These are phyloP conservation scores for Claviceps africana DNA, from an alignment of 2,329 filamentous ascomycete species.

Conservation along the genomic window DNA sequence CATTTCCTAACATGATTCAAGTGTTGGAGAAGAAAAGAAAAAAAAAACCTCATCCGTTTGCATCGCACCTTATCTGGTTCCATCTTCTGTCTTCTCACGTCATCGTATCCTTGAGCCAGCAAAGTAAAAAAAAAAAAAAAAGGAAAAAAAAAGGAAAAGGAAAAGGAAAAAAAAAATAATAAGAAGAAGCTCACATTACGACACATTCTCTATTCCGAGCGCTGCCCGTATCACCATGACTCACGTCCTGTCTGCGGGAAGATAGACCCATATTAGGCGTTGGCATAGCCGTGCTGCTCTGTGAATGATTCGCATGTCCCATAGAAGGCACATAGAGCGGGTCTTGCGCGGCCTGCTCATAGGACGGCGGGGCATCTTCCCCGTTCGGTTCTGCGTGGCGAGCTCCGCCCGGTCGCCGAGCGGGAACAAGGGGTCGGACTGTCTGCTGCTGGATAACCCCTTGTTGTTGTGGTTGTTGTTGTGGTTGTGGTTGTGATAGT, in stretches of 20 bases:
- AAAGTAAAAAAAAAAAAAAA: not conserved
- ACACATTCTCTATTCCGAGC: constrained; percentile 25
- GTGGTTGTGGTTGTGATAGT: too few relatives aligned
- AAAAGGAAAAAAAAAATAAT: not conserved
- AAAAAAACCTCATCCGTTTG: not conserved
- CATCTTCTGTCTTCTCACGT: not conserved
- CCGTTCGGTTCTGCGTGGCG: constrained; percentile 24
- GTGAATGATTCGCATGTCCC: constrained; percentile 35
- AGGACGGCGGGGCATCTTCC: constrained; percentile 42
- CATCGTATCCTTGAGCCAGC: not conserved
- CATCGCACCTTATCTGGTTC: not conserved
- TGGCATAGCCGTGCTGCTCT: constrained; percentile 17
- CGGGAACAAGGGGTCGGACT: constrained; percentile 29
- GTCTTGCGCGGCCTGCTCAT: constrained; percentile 41
- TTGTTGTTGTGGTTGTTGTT: constrained; percentile 9
- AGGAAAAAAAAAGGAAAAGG: not conserved
- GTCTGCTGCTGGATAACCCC: constrained; percentile 14
- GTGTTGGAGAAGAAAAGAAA: not conserved
- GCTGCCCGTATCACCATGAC: constrained; percentile 3
- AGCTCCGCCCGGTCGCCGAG: constrained; percentile 22
- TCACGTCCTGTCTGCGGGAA: constrained; percentile 9
- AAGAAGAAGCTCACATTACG: constrained; percentile 27
- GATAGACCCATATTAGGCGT: not conserved
- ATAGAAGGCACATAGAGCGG: constrained; percentile 36
- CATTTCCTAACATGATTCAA: not conserved